Evolutionary conservation across 305 asterid species (phyloP).

Genomic region (Caryopteris hybrid): DNA sequence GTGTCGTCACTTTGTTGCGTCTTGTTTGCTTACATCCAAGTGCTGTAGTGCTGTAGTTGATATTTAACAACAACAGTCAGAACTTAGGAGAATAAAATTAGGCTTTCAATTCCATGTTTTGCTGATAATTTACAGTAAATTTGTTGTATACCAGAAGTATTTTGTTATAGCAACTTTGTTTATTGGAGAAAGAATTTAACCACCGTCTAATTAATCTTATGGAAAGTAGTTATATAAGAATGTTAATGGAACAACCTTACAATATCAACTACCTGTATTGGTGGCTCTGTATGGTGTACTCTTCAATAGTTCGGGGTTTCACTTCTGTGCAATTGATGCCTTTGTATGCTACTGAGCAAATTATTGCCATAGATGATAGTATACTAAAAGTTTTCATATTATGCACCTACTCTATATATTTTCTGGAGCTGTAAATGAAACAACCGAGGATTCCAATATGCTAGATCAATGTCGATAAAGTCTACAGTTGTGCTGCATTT

Average conservation of each 20-base stretch:
- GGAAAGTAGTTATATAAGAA: too few species aligned
- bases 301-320: not conserved
- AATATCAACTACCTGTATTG: too few species aligned
- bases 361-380: too few species aligned
- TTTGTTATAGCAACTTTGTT: not conserved
- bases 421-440: not conserved
- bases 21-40: not conserved
- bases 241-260: too few species aligned
- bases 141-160: not conserved
- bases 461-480: not conserved
- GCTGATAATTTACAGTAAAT: not conserved
- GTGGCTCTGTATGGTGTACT: too few species aligned
- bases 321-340: not conserved
- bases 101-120: not conserved
- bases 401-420: not conserved
- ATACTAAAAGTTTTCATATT: not conserved
- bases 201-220: not conserved
- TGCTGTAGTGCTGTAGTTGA: not conserved
- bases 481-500: not conserved
- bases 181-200: not conserved
- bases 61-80: not conserved
- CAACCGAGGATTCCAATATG: not conserved
- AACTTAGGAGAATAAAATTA: not conserved
- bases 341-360: not conserved
- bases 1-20: not conserved